Evolutionary conservation across 306 rosid genomes (phyloP).

Genomic region (Oxytropis ochrocephala): DNA sequence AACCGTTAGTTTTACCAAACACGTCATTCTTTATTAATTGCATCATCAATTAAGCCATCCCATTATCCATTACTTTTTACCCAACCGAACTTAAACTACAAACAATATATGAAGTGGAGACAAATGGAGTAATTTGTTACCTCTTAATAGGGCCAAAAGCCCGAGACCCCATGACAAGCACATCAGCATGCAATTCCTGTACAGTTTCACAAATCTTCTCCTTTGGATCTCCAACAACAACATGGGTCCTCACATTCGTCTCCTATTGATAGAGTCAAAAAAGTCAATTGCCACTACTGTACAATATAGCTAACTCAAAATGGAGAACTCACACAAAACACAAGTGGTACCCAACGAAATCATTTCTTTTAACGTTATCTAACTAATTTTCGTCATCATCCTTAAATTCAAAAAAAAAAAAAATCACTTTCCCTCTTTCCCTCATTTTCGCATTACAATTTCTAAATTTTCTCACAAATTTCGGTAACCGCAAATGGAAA

Average conservation of each 20-base stretch:
- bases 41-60: too few species aligned
- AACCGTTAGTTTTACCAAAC: too few species aligned
- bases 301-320: too few species aligned
- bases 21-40: too few species aligned
- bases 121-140: conserved; percentile 32
- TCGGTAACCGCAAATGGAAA: neutral
- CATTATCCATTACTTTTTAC: too few species aligned
- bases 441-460: neutral
- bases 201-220: conserved; percentile 84
- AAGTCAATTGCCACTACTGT: neutral
- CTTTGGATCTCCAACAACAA: conserved; percentile 81
- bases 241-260: conserved; percentile 52
- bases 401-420: too few species aligned
- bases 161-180: conserved; percentile 86
- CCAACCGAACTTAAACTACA: too few species aligned
- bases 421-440: neutral
- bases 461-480: neutral
- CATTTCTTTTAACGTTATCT: too few species aligned
- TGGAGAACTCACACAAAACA: too few species aligned
- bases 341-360: too few species aligned
- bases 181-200: conserved; percentile 60
- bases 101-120: too few species aligned
- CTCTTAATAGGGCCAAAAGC: conserved; percentile 81
- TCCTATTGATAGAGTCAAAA: conserved; percentile 1
- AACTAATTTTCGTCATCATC: too few species aligned